A percentile compares a stretch with the other conserved stretches of the same genome.
phyloP scores from a whole-genome alignment of 331 rosid genomes.

The Pyrus hybrid region DNA sequence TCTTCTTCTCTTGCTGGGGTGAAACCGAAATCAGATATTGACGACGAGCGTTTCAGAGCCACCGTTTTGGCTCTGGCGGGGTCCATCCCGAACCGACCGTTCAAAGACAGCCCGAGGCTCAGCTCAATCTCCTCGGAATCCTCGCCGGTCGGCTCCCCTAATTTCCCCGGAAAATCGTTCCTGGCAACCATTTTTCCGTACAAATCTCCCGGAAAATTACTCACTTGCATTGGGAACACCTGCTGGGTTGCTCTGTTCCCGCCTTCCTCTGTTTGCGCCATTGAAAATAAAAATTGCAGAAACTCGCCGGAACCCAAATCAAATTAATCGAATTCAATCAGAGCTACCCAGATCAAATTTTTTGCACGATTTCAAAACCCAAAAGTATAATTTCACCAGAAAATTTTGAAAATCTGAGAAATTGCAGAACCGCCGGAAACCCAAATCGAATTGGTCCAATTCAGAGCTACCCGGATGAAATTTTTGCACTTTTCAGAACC shows the following conservation, averaged over 20 bases:
- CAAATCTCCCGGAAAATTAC: conserved; percentile 35
- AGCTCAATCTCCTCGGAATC: conserved; percentile 44
- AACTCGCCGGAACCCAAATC: neutral
- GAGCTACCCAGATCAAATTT: neutral
- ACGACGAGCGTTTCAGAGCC: conserved; percentile 37
- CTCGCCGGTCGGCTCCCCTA: conserved; percentile 2
- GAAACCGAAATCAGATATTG: conserved; percentile 34
- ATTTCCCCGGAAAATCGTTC: conserved; percentile 11
- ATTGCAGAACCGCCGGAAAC: neutral
- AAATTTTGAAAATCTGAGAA: neutral
- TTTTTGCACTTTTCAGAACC: neutral
- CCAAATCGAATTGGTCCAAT: neutral
- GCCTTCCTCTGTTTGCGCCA: conserved; percentile 35
- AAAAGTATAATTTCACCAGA: neutral
- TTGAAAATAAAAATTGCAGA: neutral
- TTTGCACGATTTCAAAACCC: neutral
- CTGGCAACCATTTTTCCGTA: conserved; percentile 20
- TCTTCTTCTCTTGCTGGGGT: conserved; percentile 14
- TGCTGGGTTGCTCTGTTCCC: conserved; percentile 11
- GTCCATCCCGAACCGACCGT: conserved; percentile 74
- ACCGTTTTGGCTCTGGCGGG: conserved; percentile 39
- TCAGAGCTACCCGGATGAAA: neutral
- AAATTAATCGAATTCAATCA: neutral
- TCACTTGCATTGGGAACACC: conserved; percentile 6
- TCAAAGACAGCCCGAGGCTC: conserved; percentile 58